phyloP scores from a whole-genome alignment of 2,329 filamentous ascomycete species.

The Mollisia scopiformis region DNA sequence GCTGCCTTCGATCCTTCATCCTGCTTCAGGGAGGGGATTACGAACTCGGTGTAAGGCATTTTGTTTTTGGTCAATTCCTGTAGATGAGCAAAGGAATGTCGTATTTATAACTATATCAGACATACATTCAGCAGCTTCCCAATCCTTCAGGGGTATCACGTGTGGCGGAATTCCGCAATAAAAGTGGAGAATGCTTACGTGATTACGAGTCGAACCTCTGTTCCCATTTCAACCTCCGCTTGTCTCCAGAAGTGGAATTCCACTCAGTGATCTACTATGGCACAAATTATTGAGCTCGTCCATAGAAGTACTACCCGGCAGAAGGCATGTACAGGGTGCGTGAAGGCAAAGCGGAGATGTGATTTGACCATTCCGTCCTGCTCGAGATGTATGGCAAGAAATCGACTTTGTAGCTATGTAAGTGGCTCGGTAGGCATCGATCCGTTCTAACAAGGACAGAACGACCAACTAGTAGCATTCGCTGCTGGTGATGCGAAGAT shows the following conservation, averaged over 20 bases:
- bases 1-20: background rate
- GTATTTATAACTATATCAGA: background rate
- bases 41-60: slow-evolving; percentile 19
- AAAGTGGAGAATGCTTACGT: slow-evolving; percentile 2
- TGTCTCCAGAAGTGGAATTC: background rate
- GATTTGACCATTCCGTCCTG: slow-evolving; percentile 28
- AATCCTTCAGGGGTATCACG: background rate
- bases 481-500: no score
- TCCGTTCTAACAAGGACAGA: background rate
- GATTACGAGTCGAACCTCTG: background rate
- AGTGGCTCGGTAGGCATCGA: background rate
- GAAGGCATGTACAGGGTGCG: slow-evolving; percentile 28
- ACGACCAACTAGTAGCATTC: background rate
- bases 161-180: slow-evolving; percentile 11
- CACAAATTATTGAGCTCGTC: background rate
- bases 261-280: background rate
- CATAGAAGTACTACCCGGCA: slow-evolving; percentile 13
- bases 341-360: slow-evolving; percentile 31
- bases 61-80: no score
- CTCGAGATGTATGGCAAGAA: slow-evolving; percentile 21
- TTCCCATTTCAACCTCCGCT: background rate
- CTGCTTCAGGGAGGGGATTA: slow-evolving; percentile 5
- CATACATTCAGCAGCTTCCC: background rate
- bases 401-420: slow-evolving; percentile 27
- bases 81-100: background rate